Base-by-base conservation (phyloP, 148 eudicot genomes). In the Heliosperma pusillum region DNA sequence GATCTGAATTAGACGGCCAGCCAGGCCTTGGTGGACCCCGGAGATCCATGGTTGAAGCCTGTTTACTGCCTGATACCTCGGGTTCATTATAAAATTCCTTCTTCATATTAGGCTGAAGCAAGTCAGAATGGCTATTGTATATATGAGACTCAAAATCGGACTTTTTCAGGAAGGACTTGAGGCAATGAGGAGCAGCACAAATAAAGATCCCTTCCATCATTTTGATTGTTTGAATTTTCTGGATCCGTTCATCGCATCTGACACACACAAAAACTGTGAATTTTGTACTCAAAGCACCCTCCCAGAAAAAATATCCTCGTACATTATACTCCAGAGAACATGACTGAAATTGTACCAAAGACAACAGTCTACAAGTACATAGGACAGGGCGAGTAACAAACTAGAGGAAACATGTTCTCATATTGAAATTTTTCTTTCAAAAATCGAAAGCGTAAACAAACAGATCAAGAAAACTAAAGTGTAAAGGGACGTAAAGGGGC, bases 181-280 rank as follows among this genome's bases (percentile, higher is more conserved):
- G 90, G 77, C 97, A 95, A 53, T 88, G 97, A 33, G 97, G 94
- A 66, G 97, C 99, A 21, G 97, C 97, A 83, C 97, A 95, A 52
- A 95, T 61, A 68, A 74, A 89, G 52, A 95, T 87, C 53, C 99
- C 97, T 79, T 95, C 99, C 91, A 89, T 87, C 91, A 92, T 77
- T 85, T 90, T 92, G 79, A 90, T 89, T 10, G 96, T 90, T 80
- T 90, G 99, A 59, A 95, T 95, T 86, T 95, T 95, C 73, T 95
- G 97, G 66, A 95, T 88, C 19, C 96, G 96, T 66, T 92, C 97
- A 74, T 90, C 92, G 73, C 99, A 95, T 53, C 99, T 95, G 90
- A 11, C 40, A 42, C 36, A 67, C 44, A 83, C 22, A 70, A 33
- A 52, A 1, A 44, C 56, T 55, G 25, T 58, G 33, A 30, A 65